Conservation (phyloP, 2,329 filamentous ascomycete species). For the Trichoderma sp. region DNA sequence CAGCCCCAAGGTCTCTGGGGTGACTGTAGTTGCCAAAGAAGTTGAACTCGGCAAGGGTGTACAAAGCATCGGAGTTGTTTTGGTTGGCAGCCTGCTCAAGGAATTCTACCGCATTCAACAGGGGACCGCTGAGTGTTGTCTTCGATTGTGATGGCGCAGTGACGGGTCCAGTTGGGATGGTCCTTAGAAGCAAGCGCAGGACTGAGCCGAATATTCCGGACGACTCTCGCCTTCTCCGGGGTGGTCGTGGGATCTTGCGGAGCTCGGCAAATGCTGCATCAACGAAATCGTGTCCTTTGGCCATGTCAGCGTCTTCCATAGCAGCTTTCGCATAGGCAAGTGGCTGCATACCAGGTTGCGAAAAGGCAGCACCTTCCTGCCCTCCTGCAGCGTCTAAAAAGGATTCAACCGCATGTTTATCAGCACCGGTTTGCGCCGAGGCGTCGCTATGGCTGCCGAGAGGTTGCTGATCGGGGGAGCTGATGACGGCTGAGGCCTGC, state of each 20-base stretch:
- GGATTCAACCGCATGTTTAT: slow-evolving; percentile 36
- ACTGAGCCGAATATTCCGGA: slow-evolving; percentile 46
- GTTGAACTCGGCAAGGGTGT: slow-evolving; percentile 88
- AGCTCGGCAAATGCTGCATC: slow-evolving; percentile 54
- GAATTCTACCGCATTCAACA: slow-evolving; percentile 53
- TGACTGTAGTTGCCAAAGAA: slow-evolving; percentile 94
- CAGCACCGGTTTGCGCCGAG: slow-evolving; percentile 31
- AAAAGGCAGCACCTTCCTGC: slow-evolving; percentile 30
- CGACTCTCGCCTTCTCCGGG: slow-evolving; percentile 47
- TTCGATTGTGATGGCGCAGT: slow-evolving; percentile 46
- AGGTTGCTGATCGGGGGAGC: slow-evolving; percentile 43
- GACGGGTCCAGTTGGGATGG: slow-evolving; percentile 52
- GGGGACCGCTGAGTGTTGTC: slow-evolving; percentile 43
- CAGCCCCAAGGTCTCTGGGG: slow-evolving; percentile 75
- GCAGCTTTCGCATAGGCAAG: not conserved
- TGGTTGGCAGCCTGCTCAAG: slow-evolving; percentile 54
- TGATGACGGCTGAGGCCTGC: slow-evolving; percentile 44
- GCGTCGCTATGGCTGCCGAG: slow-evolving; percentile 36
- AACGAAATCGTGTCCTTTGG: slow-evolving; percentile 53
- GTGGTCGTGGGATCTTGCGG: slow-evolving; percentile 49
- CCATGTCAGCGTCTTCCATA: slow-evolving; percentile 22
- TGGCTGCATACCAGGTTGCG: slow-evolving; percentile 41
- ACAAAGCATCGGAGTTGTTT: slow-evolving; percentile 81
- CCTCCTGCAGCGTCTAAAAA: slow-evolving; percentile 36
- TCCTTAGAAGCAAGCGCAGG: slow-evolving; percentile 48